A percentile compares a stretch with the other conserved stretches of the same genome.
These are phyloP conservation scores for Xerocomellus chrysenteron DNA, from an alignment of 768 basidiomycete species.

Conservation along the genomic window DNA sequence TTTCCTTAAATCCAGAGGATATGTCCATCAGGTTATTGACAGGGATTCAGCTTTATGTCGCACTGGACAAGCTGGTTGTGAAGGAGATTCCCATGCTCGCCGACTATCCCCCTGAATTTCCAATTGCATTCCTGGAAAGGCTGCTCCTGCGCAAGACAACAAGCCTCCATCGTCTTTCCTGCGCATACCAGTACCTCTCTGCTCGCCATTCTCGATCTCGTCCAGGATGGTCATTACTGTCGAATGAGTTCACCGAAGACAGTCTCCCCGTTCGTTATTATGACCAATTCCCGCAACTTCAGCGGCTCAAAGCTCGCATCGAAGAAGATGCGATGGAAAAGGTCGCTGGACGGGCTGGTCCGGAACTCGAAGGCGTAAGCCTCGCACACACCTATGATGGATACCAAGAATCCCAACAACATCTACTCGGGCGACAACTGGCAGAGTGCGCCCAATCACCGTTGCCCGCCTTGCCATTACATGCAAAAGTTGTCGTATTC, in stretches of 20 bases:
- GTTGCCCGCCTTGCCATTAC: constrained; percentile 38
- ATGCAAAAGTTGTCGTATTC: constrained; percentile 34
- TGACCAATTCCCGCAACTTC: constrained; percentile 18
- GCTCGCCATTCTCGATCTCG: constrained; percentile 24
- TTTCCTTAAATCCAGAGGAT: constrained; percentile 37
- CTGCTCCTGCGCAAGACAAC: constrained; percentile 29
- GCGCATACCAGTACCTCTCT: constrained; percentile 31
- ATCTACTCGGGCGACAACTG: background rate
- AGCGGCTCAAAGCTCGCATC: constrained; percentile 28
- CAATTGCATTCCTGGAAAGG: constrained; percentile 14
- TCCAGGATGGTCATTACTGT: constrained; percentile 32
- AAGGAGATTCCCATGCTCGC: constrained; percentile 25
- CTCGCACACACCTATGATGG: background rate
- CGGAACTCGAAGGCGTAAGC: constrained; percentile 4
- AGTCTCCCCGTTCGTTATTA: constrained; percentile 40
- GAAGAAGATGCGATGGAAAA: constrained; percentile 17
- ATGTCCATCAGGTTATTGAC: constrained; percentile 41
- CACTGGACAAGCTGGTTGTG: constrained; percentile 28
- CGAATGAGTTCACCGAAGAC: constrained; percentile 7
- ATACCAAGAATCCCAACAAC: background rate
- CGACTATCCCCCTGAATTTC: constrained; percentile 33
- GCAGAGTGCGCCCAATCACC: constrained; percentile 23
- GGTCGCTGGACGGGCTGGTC: constrained; percentile 10
- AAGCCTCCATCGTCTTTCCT: constrained; percentile 27
- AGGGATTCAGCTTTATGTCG: constrained; percentile 34